Percentiles rank a stretch among this genome's conserved stretches.
Conservation (phyloP, 805 yeast genomes). For the Starmerella bacillaris region DNA sequence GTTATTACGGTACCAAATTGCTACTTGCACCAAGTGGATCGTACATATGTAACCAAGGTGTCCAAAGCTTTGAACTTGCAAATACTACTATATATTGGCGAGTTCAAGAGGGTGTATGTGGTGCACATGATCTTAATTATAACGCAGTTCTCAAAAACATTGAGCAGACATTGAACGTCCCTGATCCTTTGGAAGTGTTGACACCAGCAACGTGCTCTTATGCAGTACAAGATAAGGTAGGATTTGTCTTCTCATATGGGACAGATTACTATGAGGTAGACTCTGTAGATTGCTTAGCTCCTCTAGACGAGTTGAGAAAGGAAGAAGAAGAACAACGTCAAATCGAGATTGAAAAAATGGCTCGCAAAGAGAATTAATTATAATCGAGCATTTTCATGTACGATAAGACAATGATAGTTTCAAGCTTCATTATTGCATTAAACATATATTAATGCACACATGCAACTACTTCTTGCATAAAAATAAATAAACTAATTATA, state of each 20-base stretch:
- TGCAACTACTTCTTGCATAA: no score
- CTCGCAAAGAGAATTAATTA: background rate
- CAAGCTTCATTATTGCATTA: no score
- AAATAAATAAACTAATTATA: no score
- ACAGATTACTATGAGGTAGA: conserved; percentile 10
- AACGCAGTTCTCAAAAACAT: conserved; percentile 4
- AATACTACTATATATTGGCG: conserved; percentile 12
- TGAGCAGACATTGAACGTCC: conserved; percentile 4
- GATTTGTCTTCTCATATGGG: conserved; percentile 8
- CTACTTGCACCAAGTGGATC: conserved; percentile 1
- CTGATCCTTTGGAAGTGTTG: background rate
- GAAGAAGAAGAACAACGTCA: conserved; percentile 3
- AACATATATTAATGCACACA: no score
- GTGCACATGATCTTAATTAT: conserved; percentile 6
- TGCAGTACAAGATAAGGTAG: background rate
- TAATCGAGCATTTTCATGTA: background rate
- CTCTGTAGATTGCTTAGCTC: conserved; percentile 10
- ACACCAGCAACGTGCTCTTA: conserved; percentile 5
- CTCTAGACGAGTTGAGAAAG: conserved; percentile 4
- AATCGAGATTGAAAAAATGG: background rate
- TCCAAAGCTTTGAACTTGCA: conserved; percentile 11
- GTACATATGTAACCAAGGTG: conserved; percentile 5
- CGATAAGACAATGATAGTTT: no score
- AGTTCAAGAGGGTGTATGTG: conserved; percentile 9
- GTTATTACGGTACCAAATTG: conserved; percentile 6